Conservation (phyloP, 2,329 filamentous ascomycete species). For the Aspergillus felis region DNA sequence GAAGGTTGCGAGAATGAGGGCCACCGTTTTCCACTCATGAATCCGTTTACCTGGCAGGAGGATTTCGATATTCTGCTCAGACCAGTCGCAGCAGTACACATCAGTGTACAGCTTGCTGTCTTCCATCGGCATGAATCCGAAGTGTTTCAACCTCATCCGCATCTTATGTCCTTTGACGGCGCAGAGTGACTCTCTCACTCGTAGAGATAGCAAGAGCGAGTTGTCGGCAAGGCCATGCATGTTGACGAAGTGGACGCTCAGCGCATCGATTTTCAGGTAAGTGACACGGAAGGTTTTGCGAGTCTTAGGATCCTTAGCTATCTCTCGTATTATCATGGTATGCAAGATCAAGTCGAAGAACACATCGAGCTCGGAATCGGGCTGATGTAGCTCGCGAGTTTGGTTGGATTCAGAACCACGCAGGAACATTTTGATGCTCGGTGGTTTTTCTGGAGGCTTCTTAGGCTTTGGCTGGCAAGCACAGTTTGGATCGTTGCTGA, state of each 20-base stretch:
- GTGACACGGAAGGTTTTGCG: conserved; percentile 7
- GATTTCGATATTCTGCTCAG: conserved; percentile 19
- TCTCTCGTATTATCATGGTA: conserved; percentile 20
- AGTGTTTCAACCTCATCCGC: conserved; percentile 14
- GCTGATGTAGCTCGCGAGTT: conserved; percentile 13
- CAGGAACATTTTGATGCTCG: conserved; percentile 14
- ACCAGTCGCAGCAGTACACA: conserved; percentile 14
- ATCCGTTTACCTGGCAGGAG: conserved; percentile 20
- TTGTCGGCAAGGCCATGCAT: conserved; percentile 25
- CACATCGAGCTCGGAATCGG: conserved; percentile 19
- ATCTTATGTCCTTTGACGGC: conserved; percentile 14
- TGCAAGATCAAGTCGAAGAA: conserved; percentile 21
- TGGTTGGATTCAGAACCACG: conserved; percentile 12
- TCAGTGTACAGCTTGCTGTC: conserved; percentile 20
- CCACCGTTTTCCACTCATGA: conserved; percentile 25
- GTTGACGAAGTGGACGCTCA: conserved; percentile 22
- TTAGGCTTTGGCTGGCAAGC: conserved; percentile 17
- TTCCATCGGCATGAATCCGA: conserved; percentile 15
- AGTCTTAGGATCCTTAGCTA: conserved; percentile 8
- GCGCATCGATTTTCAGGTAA: conserved; percentile 12
- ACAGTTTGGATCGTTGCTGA: conserved; percentile 19
- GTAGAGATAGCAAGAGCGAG: conserved; percentile 23
- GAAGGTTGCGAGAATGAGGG: conserved; percentile 25
- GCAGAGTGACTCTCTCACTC: conserved; percentile 10
- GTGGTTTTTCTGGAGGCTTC: conserved; percentile 6